Evolutionary conservation across 352 stramenopile genomes (phyloP).

Genomic region (Globisporangium polare): DNA sequence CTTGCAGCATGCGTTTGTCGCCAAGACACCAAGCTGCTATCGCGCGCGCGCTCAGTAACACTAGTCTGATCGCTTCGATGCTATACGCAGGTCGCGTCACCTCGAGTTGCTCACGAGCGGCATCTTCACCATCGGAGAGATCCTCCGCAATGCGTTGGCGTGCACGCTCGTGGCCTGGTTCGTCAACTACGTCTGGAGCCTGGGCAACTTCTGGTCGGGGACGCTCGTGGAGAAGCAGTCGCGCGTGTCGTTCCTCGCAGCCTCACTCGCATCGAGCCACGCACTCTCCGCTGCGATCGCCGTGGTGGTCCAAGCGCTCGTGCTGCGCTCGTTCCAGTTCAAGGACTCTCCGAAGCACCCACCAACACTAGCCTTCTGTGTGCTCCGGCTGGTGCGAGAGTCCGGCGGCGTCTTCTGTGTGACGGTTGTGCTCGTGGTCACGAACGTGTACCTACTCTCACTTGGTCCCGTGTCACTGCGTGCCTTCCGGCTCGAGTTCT

Average conservation of each 20-base stretch:
- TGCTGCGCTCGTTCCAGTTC: slow-evolving; percentile 3
- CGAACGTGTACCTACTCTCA: not conserved
- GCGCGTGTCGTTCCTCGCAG: slow-evolving; percentile 19
- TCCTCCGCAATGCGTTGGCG: slow-evolving; percentile 23
- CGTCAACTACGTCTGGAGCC: slow-evolving; percentile 21
- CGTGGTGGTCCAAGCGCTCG: not conserved
- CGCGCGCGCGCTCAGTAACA: too few species aligned
- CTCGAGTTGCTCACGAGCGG: not conserved
- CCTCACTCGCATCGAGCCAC: not conserved
- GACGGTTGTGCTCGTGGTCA: slow-evolving; percentile 1
- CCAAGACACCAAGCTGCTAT: too few species aligned
- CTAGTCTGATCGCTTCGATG: not conserved
- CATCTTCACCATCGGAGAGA: slow-evolving; percentile 4
- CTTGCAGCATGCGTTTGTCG: too few species aligned
- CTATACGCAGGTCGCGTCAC: not conserved
- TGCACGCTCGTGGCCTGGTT: slow-evolving; percentile 21
- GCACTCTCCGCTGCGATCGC: not conserved
- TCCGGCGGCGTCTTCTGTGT: not conserved
- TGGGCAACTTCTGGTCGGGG: slow-evolving; percentile 21
- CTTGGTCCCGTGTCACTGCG: not conserved
- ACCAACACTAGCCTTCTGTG: not conserved
- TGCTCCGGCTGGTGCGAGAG: not conserved
- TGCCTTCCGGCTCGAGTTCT: slow-evolving; percentile 3
- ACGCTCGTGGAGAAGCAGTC: slow-evolving; percentile 21
- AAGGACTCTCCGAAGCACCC: not conserved